Conservation (phyloP, 768 basidiomycete genomes). For the Xerocomellus amylosporus region DNA sequence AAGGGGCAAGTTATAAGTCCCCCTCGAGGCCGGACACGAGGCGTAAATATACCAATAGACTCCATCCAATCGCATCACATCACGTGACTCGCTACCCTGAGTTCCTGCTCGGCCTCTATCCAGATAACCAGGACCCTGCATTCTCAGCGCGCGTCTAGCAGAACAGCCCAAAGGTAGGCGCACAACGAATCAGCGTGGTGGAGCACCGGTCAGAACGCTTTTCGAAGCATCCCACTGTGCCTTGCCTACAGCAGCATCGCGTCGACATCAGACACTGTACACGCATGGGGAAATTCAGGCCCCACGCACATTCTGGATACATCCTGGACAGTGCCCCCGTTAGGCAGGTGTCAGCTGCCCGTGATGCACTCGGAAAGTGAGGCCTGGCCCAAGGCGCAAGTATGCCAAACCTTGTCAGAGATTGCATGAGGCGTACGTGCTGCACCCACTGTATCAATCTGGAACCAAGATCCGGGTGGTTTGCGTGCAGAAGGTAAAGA, state of each 20-base stretch:
- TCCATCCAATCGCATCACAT: constrained; percentile 17
- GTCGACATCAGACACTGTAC: neutral
- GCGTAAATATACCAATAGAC: constrained; percentile 21
- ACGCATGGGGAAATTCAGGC: neutral
- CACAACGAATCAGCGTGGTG: neutral
- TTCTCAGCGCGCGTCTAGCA: neutral
- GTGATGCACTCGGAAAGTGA: neutral
- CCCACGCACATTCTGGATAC: neutral
- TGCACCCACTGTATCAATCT: neutral
- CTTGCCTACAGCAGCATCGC: constrained; percentile 7
- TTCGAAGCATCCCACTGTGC: neutral
- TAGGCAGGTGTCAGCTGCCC: neutral
- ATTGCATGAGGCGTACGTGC: constrained; percentile 8
- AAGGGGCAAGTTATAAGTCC: constrained; percentile 15
- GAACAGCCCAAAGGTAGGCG: neutral
- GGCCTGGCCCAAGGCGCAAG: neutral
- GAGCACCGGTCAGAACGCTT: neutral
- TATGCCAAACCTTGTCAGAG: neutral
- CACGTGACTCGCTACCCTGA: no score
- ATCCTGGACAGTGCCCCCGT: neutral
- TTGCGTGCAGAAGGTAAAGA: neutral
- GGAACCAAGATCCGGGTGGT: neutral
- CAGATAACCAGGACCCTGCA: no score
- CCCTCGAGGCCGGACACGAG: constrained; percentile 31
- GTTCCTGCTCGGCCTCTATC: no score